Evolutionary conservation across 352 stramenopile genomes (phyloP).

Genomic region (Pythium phragmiticola): DNA sequence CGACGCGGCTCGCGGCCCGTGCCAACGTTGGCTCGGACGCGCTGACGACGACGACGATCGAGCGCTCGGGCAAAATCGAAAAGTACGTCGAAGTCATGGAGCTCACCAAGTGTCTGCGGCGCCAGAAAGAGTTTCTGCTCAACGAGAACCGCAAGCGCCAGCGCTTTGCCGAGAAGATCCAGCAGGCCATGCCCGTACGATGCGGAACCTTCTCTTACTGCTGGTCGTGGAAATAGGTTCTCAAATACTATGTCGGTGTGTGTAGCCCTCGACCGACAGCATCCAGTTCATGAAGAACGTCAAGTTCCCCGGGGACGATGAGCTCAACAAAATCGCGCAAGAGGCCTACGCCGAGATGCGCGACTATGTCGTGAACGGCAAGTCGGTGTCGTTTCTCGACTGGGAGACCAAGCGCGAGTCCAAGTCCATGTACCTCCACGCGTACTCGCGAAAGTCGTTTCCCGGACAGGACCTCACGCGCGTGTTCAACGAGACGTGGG

Average conservation of each 20-base stretch:
- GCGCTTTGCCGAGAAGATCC: conserved; percentile 84
- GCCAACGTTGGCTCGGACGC: conserved; percentile 62
- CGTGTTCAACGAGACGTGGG: conserved; percentile 80
- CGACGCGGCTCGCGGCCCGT: conserved; percentile 64
- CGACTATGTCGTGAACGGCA: conserved; percentile 76
- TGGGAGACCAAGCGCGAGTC: conserved; percentile 83
- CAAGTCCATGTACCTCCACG: conserved; percentile 86
- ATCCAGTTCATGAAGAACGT: conserved; percentile 90
- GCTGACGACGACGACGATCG: conserved; percentile 59
- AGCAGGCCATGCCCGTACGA: conserved; percentile 78
- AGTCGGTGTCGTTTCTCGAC: conserved; percentile 57
- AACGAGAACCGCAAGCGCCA: conserved; percentile 86
- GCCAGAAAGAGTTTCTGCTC: conserved; percentile 84
- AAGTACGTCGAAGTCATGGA: conserved; percentile 89
- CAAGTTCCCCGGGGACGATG: conserved; percentile 74
- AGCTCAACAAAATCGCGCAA: conserved; percentile 74
- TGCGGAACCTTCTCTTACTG: not conserved
- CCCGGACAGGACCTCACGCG: conserved; percentile 64
- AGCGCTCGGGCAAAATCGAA: conserved; percentile 82
- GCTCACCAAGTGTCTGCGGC: conserved; percentile 82
- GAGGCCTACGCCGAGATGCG: conserved; percentile 82
- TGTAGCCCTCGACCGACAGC: conserved; percentile 75
- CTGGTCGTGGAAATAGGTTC: too few relatives aligned
- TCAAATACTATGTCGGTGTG: not conserved
- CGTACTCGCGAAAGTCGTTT: conserved; percentile 75